Conservation (phyloP, 257 asterid species). For the Petunia secreta region DNA sequence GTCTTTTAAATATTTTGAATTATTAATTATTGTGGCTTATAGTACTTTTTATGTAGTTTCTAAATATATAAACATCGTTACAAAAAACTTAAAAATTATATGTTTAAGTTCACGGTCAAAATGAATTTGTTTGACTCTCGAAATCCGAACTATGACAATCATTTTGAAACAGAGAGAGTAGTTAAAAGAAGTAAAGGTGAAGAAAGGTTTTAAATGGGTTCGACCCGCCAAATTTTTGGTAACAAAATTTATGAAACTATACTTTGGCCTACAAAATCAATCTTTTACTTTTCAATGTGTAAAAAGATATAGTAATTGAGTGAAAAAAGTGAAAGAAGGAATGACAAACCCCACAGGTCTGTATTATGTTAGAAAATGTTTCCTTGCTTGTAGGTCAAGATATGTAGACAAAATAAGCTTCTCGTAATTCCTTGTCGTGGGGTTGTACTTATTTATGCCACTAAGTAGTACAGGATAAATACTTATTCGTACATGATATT, state of each 20-base stretch:
- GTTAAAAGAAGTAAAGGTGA: neutral
- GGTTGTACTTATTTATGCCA: too few species aligned
- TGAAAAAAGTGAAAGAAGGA: conserved; percentile 47
- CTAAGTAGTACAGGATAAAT: too few species aligned
- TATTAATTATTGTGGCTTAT: too few species aligned
- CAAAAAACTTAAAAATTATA: too few species aligned
- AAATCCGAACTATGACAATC: too few species aligned
- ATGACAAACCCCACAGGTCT: conserved; percentile 25
- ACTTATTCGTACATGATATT: too few species aligned
- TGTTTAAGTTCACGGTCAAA: too few species aligned
- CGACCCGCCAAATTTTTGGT: conserved; percentile 52
- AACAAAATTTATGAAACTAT: conserved; percentile 29
- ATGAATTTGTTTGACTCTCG: too few species aligned
- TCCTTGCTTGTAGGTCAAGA: conserved; percentile 63
- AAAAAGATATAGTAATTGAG: conserved; percentile 42
- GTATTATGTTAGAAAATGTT: conserved; percentile 30
- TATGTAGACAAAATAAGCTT: conserved; percentile 33
- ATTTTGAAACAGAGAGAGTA: too few species aligned
- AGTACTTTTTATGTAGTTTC: too few species aligned
- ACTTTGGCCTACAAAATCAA: conserved; percentile 58
- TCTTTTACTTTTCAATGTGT: conserved; percentile 55
- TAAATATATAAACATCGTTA: too few species aligned
- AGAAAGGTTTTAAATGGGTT: conserved; percentile 25
- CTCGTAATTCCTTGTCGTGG: neutral
- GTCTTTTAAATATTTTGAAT: too few species aligned